Evolutionary conservation across 768 basidiomycete genomes (phyloP).

Genomic region (Holtermannia corniformis): DNA sequence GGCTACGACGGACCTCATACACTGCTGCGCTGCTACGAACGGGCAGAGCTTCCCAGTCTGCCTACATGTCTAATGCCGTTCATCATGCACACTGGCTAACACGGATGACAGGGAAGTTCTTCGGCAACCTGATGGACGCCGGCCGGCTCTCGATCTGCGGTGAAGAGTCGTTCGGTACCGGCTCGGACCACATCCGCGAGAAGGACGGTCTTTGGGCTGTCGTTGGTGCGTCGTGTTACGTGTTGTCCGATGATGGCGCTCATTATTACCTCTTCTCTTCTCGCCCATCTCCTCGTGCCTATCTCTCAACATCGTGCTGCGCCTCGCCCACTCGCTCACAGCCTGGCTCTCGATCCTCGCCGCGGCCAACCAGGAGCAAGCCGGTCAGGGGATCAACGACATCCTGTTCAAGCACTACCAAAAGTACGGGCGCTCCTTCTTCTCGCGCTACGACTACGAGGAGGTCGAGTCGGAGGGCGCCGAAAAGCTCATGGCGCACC

Average conservation of each 20-base stretch:
- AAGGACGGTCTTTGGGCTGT: constrained; percentile 99
- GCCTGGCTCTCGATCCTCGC: constrained; percentile 95
- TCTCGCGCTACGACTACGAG: constrained; percentile 98
- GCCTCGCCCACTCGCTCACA: constrained; percentile 43
- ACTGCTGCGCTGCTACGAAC: too few species aligned
- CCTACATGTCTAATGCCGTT: too few species aligned
- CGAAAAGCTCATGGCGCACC: constrained; percentile 65
- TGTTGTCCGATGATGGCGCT: background rate
- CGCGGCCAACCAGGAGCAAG: constrained; percentile 63
- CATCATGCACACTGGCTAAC: too few species aligned
- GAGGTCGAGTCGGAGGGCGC: constrained; percentile 89
- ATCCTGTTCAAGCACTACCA: constrained; percentile 77
- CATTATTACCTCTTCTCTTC: background rate
- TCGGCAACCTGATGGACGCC: constrained; percentile 99
- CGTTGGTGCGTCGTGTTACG: constrained; percentile 53
- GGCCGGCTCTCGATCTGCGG: constrained; percentile 96
- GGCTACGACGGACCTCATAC: too few species aligned
- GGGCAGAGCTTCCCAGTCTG: too few species aligned
- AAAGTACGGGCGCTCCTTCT: constrained; percentile 93
- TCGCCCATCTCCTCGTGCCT: background rate
- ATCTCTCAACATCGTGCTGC: background rate
- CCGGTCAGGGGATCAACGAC: constrained; percentile 62
- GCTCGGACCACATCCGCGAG: constrained; percentile 99
- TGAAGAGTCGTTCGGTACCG: constrained; percentile 98
- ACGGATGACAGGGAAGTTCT: constrained; percentile 74